A percentile compares a stretch with the other conserved stretches of the same genome.
Conservation (phyloP, 202 grass and related monocot genomes). For the Setaria italica region DNA sequence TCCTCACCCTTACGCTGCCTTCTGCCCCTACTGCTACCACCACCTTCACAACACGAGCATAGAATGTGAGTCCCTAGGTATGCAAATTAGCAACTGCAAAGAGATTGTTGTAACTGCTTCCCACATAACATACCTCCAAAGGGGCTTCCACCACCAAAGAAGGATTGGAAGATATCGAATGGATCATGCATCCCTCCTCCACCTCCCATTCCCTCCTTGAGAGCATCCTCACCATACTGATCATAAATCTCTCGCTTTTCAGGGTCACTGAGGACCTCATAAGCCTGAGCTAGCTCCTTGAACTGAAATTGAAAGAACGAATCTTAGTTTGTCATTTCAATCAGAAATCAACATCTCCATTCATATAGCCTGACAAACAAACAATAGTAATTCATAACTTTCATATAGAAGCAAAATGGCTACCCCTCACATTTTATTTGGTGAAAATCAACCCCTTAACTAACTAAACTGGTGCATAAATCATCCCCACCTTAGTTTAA, state of each 20-base stretch:
- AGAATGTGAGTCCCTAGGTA: not conserved
- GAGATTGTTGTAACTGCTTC: not conserved
- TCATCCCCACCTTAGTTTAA: too few relatives aligned
- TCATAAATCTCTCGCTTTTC: constrained; percentile 93
- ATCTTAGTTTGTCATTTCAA: not conserved
- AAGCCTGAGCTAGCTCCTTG: constrained; percentile 90
- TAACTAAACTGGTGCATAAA: too few relatives aligned
- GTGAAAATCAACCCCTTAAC: too few relatives aligned
- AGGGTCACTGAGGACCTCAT: constrained; percentile 90
- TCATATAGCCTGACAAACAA: not conserved
- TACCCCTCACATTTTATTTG: too few relatives aligned
- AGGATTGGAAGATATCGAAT: constrained; percentile 87
- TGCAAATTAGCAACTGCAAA: not conserved
- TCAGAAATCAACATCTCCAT: not conserved
- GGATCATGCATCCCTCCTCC: constrained; percentile 76
- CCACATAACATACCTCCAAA: constrained; percentile 61
- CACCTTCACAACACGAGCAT: constrained; percentile 36
- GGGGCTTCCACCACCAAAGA: constrained; percentile 76
- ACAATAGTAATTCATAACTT: not conserved
- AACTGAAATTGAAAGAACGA: constrained; percentile 52
- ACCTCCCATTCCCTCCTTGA: constrained; percentile 92
- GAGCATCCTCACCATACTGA: constrained; percentile 97
- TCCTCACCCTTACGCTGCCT: constrained; percentile 90
- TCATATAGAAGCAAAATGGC: not conserved
- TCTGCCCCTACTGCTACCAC: constrained; percentile 69